Evolutionary conservation across 2,329 filamentous ascomycete species (phyloP).

Genomic region (Fusarium paranaense): DNA sequence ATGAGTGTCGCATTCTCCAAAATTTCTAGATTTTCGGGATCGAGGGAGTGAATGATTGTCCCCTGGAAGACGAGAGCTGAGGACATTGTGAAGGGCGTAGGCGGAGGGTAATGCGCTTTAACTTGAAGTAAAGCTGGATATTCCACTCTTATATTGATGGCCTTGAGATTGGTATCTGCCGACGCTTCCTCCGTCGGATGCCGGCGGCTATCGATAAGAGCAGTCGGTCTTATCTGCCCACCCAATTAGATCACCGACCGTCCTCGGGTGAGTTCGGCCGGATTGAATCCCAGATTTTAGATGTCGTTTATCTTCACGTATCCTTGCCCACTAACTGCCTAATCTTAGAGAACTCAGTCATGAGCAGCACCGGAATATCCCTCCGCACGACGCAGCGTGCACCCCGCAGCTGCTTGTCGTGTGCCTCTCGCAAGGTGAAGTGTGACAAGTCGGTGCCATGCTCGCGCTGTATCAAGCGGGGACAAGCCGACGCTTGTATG

Average conservation of each 20-base stretch:
- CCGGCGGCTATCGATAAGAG: not conserved
- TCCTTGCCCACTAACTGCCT: not conserved
- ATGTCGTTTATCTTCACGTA: not conserved
- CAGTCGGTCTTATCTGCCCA: not conserved
- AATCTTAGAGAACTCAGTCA: not conserved
- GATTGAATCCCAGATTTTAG: not conserved
- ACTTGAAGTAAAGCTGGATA: not conserved
- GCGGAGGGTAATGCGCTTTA: not conserved
- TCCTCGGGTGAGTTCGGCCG: not conserved
- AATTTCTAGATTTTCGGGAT: not conserved
- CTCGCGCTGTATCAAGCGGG: constrained; percentile 38
- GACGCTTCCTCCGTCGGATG: not conserved
- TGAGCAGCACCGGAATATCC: not conserved
- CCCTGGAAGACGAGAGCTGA: not conserved
- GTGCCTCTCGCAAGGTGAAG: constrained; percentile 40
- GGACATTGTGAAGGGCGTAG: not conserved
- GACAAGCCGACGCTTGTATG: constrained; percentile 20
- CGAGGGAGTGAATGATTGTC: not conserved
- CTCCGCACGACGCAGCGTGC: constrained; percentile 38
- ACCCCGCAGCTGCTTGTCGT: constrained; percentile 38
- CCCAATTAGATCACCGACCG: not conserved
- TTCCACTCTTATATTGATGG: not conserved
- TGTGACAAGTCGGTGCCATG: constrained; percentile 43
- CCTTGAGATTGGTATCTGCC: not conserved
- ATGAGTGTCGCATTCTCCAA: not conserved